phyloP scores from a whole-genome alignment of 2,329 filamentous ascomycete genomes.

The Pseudogymnoascus destructans region DNA sequence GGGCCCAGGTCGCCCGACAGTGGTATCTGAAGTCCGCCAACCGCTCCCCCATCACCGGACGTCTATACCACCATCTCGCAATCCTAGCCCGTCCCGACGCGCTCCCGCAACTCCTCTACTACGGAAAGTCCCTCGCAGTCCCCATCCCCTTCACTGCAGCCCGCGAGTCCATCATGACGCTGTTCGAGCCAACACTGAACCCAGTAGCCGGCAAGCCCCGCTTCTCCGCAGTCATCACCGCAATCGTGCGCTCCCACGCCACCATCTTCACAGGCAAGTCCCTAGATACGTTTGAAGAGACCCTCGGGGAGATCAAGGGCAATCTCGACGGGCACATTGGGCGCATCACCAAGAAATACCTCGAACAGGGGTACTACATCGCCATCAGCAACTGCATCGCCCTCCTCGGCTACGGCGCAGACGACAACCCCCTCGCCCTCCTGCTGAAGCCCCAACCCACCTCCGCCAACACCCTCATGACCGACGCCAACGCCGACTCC shows the following conservation, averaged over 20 bases:
- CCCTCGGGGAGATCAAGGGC: constrained; percentile 36
- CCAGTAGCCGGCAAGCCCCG: constrained; percentile 27
- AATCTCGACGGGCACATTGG: constrained; percentile 45
- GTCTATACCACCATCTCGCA: constrained; percentile 79
- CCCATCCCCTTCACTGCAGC: constrained; percentile 54
- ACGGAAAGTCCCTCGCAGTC: constrained; percentile 55
- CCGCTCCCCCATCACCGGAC: constrained; percentile 58
- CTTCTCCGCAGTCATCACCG: constrained; percentile 38
- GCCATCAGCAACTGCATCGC: constrained; percentile 34
- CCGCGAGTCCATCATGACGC: constrained; percentile 53
- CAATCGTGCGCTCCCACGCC: constrained; percentile 51
- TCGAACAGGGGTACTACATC: constrained; percentile 41
- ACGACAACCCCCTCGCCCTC: constrained; percentile 15
- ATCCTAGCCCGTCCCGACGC: constrained; percentile 58
- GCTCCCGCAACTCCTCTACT: constrained; percentile 57
- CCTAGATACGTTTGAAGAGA: constrained; percentile 33
- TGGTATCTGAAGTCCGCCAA: constrained; percentile 83
- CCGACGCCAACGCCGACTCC: not conserved
- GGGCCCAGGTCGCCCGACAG: constrained; percentile 64
- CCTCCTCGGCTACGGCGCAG: constrained; percentile 22
- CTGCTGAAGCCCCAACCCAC: not conserved
- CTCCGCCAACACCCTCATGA: not conserved
- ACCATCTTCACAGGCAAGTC: constrained; percentile 45
- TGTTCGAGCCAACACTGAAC: constrained; percentile 48
- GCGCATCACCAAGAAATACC: constrained; percentile 32